These are phyloP conservation scores for Colletotrichum euphorbiae DNA, from an alignment of 2,329 filamentous ascomycete genomes.

Conservation along the genomic window DNA sequence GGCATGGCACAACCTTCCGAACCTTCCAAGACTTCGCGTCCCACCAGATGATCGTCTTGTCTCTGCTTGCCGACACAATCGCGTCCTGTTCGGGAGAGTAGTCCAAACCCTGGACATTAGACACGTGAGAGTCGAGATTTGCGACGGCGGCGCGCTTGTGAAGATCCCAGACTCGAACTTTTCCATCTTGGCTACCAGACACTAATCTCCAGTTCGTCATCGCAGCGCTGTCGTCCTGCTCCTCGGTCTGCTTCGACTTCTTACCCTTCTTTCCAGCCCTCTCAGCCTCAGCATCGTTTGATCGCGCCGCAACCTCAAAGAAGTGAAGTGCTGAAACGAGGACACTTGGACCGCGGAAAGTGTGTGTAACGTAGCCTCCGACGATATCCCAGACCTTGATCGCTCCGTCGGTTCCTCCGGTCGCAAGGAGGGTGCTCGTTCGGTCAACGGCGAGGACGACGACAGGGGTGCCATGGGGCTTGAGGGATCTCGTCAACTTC, in stretches of 20 bases:
- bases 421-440: constrained; percentile 90
- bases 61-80: constrained; percentile 86
- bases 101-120: constrained; percentile 88
- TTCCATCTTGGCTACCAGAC: constrained; percentile 94
- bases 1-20: constrained; percentile 81
- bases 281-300: constrained; percentile 54
- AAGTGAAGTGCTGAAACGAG: constrained; percentile 92
- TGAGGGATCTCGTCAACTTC: constrained; percentile 81
- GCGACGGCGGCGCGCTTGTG: constrained; percentile 83
- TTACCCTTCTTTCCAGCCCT: constrained; percentile 57
- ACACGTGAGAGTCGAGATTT: constrained; percentile 90
- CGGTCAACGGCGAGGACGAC: constrained; percentile 86
- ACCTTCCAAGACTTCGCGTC: constrained; percentile 87
- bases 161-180: constrained; percentile 91
- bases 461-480: constrained; percentile 91
- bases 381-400: constrained; percentile 98
- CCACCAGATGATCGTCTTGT: constrained; percentile 96
- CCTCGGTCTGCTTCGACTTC: constrained; percentile 56
- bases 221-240: constrained; percentile 51
- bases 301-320: constrained; percentile 75
- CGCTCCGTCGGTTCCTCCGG: constrained; percentile 90
- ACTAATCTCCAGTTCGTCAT: constrained; percentile 79
- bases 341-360: constrained; percentile 92
- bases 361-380: constrained; percentile 92
- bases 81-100: constrained; percentile 81